Evolutionary conservation across 805 yeast species (phyloP).

Genomic region (Pichia scutulata): DNA sequence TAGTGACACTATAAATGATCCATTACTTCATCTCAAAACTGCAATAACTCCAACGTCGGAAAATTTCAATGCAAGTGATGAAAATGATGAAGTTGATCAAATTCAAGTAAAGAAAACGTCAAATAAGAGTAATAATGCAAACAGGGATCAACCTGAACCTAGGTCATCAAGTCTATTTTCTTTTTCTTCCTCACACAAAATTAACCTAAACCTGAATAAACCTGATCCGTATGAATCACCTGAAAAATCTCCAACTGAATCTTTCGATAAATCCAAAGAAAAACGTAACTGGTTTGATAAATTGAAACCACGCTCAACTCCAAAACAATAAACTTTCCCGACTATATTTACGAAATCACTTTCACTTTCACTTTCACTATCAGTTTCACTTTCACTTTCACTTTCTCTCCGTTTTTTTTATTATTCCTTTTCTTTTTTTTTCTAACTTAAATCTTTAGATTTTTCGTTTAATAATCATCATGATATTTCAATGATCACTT

Average conservation of each 20-base stretch:
- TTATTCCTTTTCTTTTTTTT: neutral
- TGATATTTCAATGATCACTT: neutral
- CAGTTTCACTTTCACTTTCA: neutral
- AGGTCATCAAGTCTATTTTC: constrained; percentile 1
- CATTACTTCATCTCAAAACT: constrained; percentile 4
- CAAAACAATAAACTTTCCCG: constrained; percentile 7
- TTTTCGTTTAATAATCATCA: neutral
- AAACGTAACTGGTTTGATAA: constrained; percentile 39
- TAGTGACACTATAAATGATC: constrained; percentile 1
- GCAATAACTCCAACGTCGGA: constrained; percentile 1
- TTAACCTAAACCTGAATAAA: neutral
- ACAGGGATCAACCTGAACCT: neutral
- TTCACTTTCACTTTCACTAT: neutral
- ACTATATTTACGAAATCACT: neutral
- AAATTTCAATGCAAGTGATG: constrained; percentile 9
- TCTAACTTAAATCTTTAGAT: neutral
- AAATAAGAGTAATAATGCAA: neutral
- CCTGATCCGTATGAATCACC: neutral
- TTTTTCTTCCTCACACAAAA: neutral
- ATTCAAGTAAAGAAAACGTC: constrained; percentile 2
- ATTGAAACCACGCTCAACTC: constrained; percentile 28
- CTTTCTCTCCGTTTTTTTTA: neutral
- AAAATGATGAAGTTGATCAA: neutral
- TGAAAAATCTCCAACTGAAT: neutral
- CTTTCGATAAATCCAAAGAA: neutral